Evolutionary conservation across 2,329 filamentous ascomycete genomes (phyloP).

Genomic region (Nemania sp.): DNA sequence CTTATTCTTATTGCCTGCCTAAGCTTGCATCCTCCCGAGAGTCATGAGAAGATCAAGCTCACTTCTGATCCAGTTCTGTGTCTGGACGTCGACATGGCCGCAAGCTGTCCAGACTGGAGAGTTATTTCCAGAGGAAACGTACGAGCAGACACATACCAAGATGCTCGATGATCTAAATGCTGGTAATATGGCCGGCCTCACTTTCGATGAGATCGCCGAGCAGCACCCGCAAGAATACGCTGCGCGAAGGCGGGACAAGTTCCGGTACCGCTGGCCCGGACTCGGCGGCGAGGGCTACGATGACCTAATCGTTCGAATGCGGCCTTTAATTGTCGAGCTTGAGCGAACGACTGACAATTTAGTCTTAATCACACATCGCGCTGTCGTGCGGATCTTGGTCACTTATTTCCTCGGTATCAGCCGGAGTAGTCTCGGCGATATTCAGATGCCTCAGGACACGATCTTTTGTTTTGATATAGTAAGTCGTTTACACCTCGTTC

Average conservation of each 20-base stretch:
- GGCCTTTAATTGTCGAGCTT: conserved; percentile 35
- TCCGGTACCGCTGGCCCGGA: conserved; percentile 35
- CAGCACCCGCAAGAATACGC: conserved; percentile 30
- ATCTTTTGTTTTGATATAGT: conserved; percentile 36
- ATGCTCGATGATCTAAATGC: conserved; percentile 36
- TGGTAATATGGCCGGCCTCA: conserved; percentile 30
- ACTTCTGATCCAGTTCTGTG: conserved; percentile 18
- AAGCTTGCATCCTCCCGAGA: not conserved
- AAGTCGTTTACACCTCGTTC: not conserved
- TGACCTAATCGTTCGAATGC: conserved; percentile 32
- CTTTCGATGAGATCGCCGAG: conserved; percentile 26
- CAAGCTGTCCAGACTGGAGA: conserved; percentile 35
- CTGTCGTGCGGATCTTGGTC: conserved; percentile 28
- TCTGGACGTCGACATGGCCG: conserved; percentile 39
- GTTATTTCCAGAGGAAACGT: conserved; percentile 23
- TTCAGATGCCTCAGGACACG: conserved; percentile 30
- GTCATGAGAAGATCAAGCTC: not conserved
- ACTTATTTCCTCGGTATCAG: conserved; percentile 36
- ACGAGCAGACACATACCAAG: conserved; percentile 30
- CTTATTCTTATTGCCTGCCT: too few species aligned
- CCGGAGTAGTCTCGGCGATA: conserved; percentile 22
- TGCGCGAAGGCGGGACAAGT: conserved; percentile 30
- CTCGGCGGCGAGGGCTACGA: conserved; percentile 35
- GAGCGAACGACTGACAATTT: conserved; percentile 33
- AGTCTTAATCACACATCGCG: conserved; percentile 33